A percentile compares a stretch with the other conserved stretches of the same genome.
phyloP scores from a whole-genome alignment of 2,329 filamentous ascomycete species.

The Xylaria sp. region DNA sequence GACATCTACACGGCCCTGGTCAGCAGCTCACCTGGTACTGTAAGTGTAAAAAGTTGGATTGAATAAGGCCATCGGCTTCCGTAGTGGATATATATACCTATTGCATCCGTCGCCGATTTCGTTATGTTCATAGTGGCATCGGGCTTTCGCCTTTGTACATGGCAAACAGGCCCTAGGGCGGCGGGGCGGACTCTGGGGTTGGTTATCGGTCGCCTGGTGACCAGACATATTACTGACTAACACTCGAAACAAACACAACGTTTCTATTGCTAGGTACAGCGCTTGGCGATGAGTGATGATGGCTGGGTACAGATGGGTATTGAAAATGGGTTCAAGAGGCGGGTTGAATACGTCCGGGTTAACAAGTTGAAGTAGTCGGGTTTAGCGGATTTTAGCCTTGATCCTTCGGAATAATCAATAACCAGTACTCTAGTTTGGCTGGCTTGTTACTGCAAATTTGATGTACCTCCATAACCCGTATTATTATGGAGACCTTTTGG shows the following conservation, averaged over 20 bases:
- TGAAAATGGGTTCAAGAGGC: slow-evolving; percentile 1
- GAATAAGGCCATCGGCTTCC: not conserved
- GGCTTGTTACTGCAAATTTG: not conserved
- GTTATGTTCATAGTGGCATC: slow-evolving; percentile 44
- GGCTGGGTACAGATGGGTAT: not conserved
- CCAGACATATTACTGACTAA: not conserved
- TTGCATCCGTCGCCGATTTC: slow-evolving; percentile 41
- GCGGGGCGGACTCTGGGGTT: slow-evolving; percentile 37
- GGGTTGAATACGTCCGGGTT: not conserved
- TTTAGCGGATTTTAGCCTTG: slow-evolving; percentile 22
- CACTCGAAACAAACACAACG: not conserved
- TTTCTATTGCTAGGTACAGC: not conserved
- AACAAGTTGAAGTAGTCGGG: slow-evolving; percentile 1
- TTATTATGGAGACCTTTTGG: not conserved
- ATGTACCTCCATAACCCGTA: slow-evolving; percentile 8
- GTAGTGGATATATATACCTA: slow-evolving; percentile 34
- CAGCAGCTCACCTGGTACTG: not conserved
- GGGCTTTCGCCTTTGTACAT: slow-evolving; percentile 46
- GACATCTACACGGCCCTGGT: slow-evolving; percentile 38
- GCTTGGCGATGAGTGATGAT: not conserved
- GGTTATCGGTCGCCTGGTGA: not conserved
- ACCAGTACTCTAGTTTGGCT: not conserved
- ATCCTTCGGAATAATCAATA: slow-evolving; percentile 8
- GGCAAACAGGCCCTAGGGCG: slow-evolving; percentile 45
- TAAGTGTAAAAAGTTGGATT: not conserved